Base-by-base conservation (phyloP, 306 rosid genomes). In the Luffa aegyptiaca region DNA sequence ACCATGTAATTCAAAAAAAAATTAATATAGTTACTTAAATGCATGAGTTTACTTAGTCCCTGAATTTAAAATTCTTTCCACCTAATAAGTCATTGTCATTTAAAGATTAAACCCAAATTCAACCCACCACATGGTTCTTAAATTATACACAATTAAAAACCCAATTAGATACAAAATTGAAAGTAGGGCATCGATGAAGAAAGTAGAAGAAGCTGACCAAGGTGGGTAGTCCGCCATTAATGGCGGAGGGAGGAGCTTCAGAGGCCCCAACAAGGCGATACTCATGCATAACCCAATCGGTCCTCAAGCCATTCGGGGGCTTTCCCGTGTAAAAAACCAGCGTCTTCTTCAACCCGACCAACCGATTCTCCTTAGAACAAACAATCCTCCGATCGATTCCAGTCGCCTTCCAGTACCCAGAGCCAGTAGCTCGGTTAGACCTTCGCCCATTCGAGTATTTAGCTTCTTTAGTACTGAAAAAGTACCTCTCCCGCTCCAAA, bases 341-440 rank as follows among this genome's bases (percentile, higher is more conserved):
- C 2, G 81, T 61, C 17, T 45, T 78, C 58, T 78, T 78, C 33
- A 42, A 41, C 46, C 81, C 81, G 33, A 78, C 48, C 2, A 61
- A 17, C 1, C 52, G 81, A 78, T 63, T 62, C 45, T 44, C 31
- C 17, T 10, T 62, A 2, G 58, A 21, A 45, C 59, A 58, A 4
- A 78, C 9, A 26, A 78, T 62, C 4, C 33, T 13, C 76, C 84
- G 86, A 9, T 89, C 96, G 0, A 89, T 86, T 2, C 93, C 96
- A 3, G 89, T 87, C 0, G 96, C 88, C 59, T 89, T 91, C 96
- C 96, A 91, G 61, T 89, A 89, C 81, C 96, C 96, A 16, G 96
- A 91, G 77, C 82, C 90, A 3, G 94, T 90, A 4, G 92, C 91
- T 81, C 94, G 87, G 90, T 87, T 92, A 63, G 92, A 90, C 81